Evolutionary conservation across 257 asterid genomes (phyloP).

Genomic region (Nemophila menziesii): DNA sequence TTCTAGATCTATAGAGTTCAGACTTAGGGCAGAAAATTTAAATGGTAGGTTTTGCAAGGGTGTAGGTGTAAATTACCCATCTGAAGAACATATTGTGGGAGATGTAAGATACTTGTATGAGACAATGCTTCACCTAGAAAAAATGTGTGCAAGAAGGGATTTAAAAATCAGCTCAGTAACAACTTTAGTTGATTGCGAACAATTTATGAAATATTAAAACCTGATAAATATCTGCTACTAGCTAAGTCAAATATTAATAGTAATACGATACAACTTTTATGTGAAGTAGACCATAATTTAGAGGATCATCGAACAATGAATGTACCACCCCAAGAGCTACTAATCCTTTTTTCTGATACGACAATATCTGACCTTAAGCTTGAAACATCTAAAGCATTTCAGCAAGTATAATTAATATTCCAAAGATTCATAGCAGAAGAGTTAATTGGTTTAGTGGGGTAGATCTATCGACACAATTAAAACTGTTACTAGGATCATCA

Average conservation of each 20-base stretch:
- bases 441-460: conserved; percentile 65
- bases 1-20: conserved; percentile 77
- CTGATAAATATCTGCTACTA: conserved; percentile 21
- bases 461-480: conserved; percentile 69
- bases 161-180: conserved; percentile 37
- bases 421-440: conserved; percentile 77
- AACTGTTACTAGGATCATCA: conserved; percentile 58
- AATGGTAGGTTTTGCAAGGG: conserved; percentile 13
- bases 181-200: conserved; percentile 73
- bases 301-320: conserved; percentile 36
- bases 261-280: conserved; percentile 46
- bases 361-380: conserved; percentile 76
- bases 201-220: conserved; percentile 69
- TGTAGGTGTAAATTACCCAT: conserved; percentile 25
- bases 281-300: conserved; percentile 81
- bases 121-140: conserved; percentile 32
- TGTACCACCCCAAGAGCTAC: conserved; percentile 76
- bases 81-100: conserved; percentile 51
- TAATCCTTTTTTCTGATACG: conserved; percentile 52
- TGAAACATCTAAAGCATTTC: conserved; percentile 75
- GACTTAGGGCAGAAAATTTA: conserved; percentile 71
- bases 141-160: conserved; percentile 32
- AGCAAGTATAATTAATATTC: conserved; percentile 65
- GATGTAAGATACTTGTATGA: conserved; percentile 65
- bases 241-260: conserved; percentile 29